A percentile compares a stretch with the other conserved stretches of the same genome.
These are phyloP conservation scores for Rhododendron simsii DNA, from an alignment of 148 eudicot genomes.

Conservation along the genomic window DNA sequence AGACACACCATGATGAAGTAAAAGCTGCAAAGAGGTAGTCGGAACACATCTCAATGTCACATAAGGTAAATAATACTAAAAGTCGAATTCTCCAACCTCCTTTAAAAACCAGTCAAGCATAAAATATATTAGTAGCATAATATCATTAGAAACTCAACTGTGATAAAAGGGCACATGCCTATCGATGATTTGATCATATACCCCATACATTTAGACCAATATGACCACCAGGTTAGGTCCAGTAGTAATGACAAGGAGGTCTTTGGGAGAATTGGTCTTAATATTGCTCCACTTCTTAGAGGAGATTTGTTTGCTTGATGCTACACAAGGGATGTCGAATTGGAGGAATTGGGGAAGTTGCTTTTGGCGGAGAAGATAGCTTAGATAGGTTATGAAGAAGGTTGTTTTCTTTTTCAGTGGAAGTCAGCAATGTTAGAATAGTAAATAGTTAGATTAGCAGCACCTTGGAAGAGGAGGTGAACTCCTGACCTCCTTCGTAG, in stretches of 20 bases:
- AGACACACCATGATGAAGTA: conserved; percentile 52
- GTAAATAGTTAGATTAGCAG: background rate
- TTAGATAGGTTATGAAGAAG: background rate
- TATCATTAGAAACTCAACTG: background rate
- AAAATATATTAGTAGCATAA: background rate
- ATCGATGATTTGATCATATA: background rate
- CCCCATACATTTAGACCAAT: background rate
- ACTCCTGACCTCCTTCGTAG: background rate
- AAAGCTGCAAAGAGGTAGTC: conserved; percentile 55
- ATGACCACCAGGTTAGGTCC: background rate
- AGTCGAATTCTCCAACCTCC: background rate
- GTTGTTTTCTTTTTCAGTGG: background rate
- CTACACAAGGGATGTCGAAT: background rate
- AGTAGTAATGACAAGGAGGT: background rate
- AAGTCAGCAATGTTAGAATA: background rate
- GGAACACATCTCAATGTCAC: conserved; percentile 17
- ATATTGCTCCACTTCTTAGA: background rate
- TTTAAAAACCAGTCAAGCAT: background rate
- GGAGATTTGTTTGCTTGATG: background rate
- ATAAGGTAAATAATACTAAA: background rate
- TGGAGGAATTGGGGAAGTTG: background rate
- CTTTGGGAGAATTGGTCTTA: background rate
- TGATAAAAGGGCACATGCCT: background rate
- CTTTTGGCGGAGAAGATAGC: background rate
- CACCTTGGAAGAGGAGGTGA: background rate